A percentile compares a stretch with the other conserved stretches of the same genome.
Conservation (phyloP, 2,329 filamentous ascomycete species). For the Colletotrichum chlorophyti region DNA sequence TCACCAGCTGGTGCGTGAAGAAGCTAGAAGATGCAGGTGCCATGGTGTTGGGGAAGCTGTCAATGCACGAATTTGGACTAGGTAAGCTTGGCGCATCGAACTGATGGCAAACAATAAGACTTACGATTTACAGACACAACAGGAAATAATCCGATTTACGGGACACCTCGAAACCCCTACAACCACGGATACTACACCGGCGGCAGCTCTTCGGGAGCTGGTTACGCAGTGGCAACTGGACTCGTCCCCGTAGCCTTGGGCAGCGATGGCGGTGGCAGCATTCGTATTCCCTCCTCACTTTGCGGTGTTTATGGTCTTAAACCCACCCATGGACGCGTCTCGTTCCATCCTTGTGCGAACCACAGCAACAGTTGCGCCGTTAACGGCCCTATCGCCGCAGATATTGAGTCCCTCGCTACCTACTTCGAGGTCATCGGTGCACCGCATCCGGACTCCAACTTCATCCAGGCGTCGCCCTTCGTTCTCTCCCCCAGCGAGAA, state of each 20-base stretch:
- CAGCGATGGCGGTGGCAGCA: conserved; percentile 75
- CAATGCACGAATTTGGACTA: conserved; percentile 79
- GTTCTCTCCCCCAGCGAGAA: conserved; percentile 33
- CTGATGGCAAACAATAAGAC: neutral
- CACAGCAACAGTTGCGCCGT: conserved; percentile 69
- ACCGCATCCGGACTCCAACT: conserved; percentile 66
- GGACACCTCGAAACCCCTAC: conserved; percentile 79
- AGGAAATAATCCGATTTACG: conserved; percentile 75
- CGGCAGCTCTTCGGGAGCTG: conserved; percentile 77
- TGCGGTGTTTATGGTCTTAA: conserved; percentile 81
- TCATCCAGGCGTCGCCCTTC: conserved; percentile 47
- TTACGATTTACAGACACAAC: conserved; percentile 62
- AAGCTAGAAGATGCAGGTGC: conserved; percentile 68
- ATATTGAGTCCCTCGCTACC: conserved; percentile 70
- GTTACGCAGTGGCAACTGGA: conserved; percentile 72
- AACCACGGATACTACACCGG: conserved; percentile 77
- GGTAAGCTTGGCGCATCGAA: conserved; percentile 49
- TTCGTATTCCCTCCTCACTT: conserved; percentile 75
- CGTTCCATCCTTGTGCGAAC: conserved; percentile 63
- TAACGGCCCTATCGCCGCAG: conserved; percentile 71
- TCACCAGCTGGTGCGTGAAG: conserved; percentile 73
- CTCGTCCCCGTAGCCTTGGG: conserved; percentile 76
- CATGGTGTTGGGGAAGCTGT: conserved; percentile 54
- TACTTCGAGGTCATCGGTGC: conserved; percentile 69
- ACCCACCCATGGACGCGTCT: conserved; percentile 71